Evolutionary conservation across 2,329 filamentous ascomycete species (phyloP), one percentile per base, ranked within the genome.

Genomic region (Verticillium klebahnii): DNA sequence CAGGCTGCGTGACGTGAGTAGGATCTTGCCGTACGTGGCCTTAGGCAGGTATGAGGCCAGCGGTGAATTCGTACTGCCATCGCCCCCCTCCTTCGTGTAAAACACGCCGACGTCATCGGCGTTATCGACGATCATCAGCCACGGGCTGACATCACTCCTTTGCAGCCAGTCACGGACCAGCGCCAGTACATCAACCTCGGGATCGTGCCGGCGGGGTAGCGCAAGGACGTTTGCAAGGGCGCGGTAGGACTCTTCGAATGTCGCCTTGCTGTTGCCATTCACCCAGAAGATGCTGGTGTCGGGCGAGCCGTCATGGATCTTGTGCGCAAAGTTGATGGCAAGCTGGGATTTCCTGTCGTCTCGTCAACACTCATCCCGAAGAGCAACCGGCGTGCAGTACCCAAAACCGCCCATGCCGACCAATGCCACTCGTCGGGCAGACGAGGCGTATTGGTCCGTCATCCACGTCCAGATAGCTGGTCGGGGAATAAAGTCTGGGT

Each of bases 81-180:
- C 17, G 11, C 32, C 15, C 5, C n/a, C n/a, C 15, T 57, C n/a
- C n/a, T 19, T 23, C 17, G 14, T 5, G 23, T 67, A 64, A 45
- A 67, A 61, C 4, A 56, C 37, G 5, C 61, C 57, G 0, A 23
- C 50, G 12, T 67, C 60, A 25, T 68, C 67, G 25, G 62, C 63
- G 57, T 68, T 68, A 34, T 67, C 67, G 8, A 68, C 50, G 1
- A 68, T 56, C 23, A 68, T 65, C 15, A 68, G 50, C 67, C 64
- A 67, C 3, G 59, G 56, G n/a, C 61, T 55, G 3, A 61, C 31
- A 36, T 67, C 62, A 9, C 64, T 39, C 36, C 57, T 61, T 57
- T 66, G 62, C 25, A 68, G 64, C 60, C 63, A 67, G 45, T 65
- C 59, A 3, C 63, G 57, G 23, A 68, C 45, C 8, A 67, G 62